A percentile compares a stretch with the other conserved stretches of the same genome.
These are phyloP conservation scores for Aspergillus quadricinctus DNA, from an alignment of 2,329 filamentous ascomycete genomes.

Conservation along the genomic window DNA sequence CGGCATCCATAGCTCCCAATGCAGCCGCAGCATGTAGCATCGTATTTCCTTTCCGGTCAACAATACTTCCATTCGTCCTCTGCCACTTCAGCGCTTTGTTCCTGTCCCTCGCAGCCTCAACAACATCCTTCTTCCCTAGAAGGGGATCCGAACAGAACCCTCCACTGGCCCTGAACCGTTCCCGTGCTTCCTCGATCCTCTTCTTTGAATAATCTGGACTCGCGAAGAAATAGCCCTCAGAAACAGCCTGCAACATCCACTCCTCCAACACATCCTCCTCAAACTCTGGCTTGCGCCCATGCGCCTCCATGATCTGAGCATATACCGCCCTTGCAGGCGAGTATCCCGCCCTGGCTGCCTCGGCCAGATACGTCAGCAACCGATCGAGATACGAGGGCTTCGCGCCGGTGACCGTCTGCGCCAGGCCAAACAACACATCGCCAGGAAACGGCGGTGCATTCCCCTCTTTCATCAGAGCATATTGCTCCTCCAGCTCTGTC, in stretches of 20 bases:
- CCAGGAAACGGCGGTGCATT: slow-evolving; percentile 11
- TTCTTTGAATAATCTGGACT: slow-evolving; percentile 2
- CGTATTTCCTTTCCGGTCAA: slow-evolving; percentile 23
- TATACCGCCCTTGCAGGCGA: slow-evolving; percentile 24
- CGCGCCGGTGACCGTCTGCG: slow-evolving; percentile 21
- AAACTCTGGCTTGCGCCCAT: slow-evolving; percentile 15
- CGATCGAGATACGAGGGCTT: slow-evolving; percentile 21
- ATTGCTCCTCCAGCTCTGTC: slow-evolving; percentile 21
- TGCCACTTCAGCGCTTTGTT: slow-evolving; percentile 9
- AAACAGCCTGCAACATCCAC: slow-evolving; percentile 21
- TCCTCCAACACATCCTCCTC: slow-evolving; percentile 12
- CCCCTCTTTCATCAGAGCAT: slow-evolving; percentile 12
- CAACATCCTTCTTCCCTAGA: slow-evolving; percentile 12
- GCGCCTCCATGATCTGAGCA: slow-evolving; percentile 22
- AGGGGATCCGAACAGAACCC: slow-evolving; percentile 23
- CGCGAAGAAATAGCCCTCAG: slow-evolving; percentile 22
- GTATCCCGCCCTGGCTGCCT: slow-evolving; percentile 17
- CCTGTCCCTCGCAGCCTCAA: slow-evolving; percentile 9
- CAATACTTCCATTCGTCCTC: slow-evolving; percentile 6
- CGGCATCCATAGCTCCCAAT: slow-evolving; percentile 12
- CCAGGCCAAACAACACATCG: slow-evolving; percentile 23
- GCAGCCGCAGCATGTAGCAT: slow-evolving; percentile 23
- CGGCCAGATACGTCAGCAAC: slow-evolving; percentile 18
- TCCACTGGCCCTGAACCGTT: slow-evolving; percentile 17
- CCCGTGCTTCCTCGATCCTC: slow-evolving; percentile 12